Percentiles rank a stretch among this genome's conserved stretches.
These are phyloP conservation scores for Proliferodiscus dingleyae DNA, from an alignment of 2,329 filamentous ascomycete genomes.

Conservation along the genomic window DNA sequence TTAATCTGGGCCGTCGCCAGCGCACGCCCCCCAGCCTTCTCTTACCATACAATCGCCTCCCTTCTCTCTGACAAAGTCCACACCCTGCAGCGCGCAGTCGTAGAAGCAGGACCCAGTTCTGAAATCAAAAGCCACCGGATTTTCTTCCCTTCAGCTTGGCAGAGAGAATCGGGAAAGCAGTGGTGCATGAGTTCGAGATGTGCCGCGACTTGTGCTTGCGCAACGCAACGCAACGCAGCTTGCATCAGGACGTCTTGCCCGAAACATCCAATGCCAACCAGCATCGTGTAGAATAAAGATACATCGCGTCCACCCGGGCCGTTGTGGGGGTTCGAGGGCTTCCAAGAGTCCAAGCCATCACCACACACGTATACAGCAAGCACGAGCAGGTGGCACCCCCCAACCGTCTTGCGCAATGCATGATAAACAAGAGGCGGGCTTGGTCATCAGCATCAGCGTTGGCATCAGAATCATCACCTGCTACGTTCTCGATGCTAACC, in stretches of 20 bases:
- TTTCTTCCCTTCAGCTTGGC: too few species aligned
- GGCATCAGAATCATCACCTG: not conserved
- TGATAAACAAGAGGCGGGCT: constrained; percentile 1
- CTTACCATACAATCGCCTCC: not conserved
- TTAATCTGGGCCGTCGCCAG: not conserved
- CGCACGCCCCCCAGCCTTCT: not conserved
- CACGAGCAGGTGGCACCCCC: not conserved
- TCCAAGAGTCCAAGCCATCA: not conserved
- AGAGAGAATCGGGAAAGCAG: too few species aligned
- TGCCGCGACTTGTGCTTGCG: not conserved
- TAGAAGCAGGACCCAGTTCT: not conserved
- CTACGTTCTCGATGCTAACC: not conserved
- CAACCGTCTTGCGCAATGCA: not conserved
- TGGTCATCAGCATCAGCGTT: constrained; percentile 2
- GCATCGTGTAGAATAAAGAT: not conserved
- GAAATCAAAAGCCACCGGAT: too few species aligned
- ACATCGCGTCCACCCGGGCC: too few species aligned
- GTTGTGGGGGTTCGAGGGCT: not conserved
- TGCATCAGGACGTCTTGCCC: not conserved
- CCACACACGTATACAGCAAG: not conserved
- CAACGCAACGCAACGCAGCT: not conserved
- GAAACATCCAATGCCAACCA: not conserved
- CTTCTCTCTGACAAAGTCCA: not conserved
- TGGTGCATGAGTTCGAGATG: not conserved
- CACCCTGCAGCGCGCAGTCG: not conserved